Conservation (phyloP, 1,284 basidiomycete genomes). For the Leccinum variabile region DNA sequence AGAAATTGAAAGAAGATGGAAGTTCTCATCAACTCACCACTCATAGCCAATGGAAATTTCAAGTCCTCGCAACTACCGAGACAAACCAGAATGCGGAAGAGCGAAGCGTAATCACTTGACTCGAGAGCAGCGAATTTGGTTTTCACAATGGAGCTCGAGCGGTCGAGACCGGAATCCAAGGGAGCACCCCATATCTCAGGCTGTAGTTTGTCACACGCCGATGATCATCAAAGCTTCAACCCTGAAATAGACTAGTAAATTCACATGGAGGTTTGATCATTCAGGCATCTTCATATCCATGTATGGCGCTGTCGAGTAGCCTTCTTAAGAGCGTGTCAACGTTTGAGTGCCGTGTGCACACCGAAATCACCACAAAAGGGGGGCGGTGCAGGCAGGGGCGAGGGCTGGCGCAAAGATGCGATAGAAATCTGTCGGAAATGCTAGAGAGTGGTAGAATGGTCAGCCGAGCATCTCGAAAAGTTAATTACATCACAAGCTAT, state of each 20-base stretch:
- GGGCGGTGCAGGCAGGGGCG: neutral
- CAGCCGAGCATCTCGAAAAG: neutral
- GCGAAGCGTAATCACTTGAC: neutral
- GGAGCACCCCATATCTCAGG: neutral
- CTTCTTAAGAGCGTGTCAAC: neutral
- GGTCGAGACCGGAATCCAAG: constrained; percentile 11
- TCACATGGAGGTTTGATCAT: constrained; percentile 1
- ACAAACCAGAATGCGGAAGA: too few species aligned
- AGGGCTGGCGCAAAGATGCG: neutral
- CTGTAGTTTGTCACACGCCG: constrained; percentile 1
- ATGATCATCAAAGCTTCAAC: constrained; percentile 3
- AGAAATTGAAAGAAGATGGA: neutral
- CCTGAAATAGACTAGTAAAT: constrained; percentile 15
- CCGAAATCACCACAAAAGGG: neutral
- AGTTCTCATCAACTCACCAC: neutral
- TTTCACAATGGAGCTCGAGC: neutral
- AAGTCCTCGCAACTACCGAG: neutral
- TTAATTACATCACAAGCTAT: neutral
- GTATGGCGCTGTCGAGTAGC: neutral
- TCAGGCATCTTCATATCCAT: neutral
- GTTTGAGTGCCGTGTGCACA: neutral
- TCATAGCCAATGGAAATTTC: neutral
- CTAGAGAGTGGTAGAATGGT: neutral
- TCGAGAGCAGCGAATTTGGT: neutral
- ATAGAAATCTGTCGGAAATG: neutral